These are phyloP conservation scores for Hylodesmum podocarpum DNA, from an alignment of 306 rosid genomes.

Conservation along the genomic window DNA sequence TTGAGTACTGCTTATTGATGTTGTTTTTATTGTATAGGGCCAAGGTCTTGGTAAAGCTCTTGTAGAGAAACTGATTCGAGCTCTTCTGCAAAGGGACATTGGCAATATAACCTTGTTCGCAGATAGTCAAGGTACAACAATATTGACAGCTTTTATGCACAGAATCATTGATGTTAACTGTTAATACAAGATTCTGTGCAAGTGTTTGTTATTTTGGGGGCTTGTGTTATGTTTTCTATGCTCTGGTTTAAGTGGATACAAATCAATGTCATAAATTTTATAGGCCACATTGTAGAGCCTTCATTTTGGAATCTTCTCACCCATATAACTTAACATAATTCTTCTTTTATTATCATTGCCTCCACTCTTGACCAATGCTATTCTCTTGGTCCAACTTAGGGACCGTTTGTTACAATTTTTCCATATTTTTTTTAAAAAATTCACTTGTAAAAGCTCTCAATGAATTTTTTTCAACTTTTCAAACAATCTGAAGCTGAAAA, in stretches of 20 bases:
- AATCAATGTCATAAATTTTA: slow-evolving; percentile 1
- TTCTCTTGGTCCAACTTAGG: not conserved
- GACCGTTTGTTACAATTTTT: too few relatives aligned
- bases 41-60: slow-evolving; percentile 98
- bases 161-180: not conserved
- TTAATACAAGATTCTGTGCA: not conserved
- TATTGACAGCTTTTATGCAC: not conserved
- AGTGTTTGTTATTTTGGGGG: not conserved
- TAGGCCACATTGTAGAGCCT: not conserved
- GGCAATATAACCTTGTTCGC: slow-evolving; percentile 94
- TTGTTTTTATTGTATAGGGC: slow-evolving; percentile 56
- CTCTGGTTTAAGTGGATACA: not conserved
- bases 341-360: not conserved
- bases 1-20: slow-evolving; percentile 19
- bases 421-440: too few relatives aligned
- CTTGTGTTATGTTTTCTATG: not conserved
- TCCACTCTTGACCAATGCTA: not conserved
- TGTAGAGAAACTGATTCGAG: slow-evolving; percentile 79
- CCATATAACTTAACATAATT: not conserved
- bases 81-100: slow-evolving; percentile 89
- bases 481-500: too few relatives aligned
- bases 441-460: too few relatives aligned
- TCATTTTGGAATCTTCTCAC: not conserved
- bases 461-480: too few relatives aligned
- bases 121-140: slow-evolving; percentile 77